These are phyloP conservation scores for Metschnikowia matae DNA, from an alignment of 805 yeast species.

Conservation along the genomic window DNA sequence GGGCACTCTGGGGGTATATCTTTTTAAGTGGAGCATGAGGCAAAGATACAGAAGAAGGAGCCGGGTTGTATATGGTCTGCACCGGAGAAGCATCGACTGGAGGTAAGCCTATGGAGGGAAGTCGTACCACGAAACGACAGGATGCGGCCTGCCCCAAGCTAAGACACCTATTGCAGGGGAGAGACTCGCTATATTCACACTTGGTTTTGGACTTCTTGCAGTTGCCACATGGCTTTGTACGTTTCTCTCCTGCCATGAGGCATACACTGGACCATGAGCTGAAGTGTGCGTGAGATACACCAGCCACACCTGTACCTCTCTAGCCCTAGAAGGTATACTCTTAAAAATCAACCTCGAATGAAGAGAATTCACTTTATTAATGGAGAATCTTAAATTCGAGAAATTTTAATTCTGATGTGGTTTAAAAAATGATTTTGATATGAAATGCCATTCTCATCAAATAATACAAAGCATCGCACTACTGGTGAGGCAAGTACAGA, in stretches of 20 bases:
- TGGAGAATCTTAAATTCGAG: too few species aligned
- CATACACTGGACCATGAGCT: background rate
- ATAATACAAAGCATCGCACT: too few species aligned
- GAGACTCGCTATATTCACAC: slow-evolving; percentile 46
- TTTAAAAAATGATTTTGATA: too few species aligned
- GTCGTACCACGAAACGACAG: slow-evolving; percentile 55
- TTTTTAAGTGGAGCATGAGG: background rate
- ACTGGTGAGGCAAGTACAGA: too few species aligned
- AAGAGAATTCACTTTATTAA: background rate
- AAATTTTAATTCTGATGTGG: too few species aligned
- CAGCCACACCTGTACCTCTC: background rate
- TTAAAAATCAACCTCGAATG: background rate
- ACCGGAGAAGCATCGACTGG: slow-evolving; percentile 9
- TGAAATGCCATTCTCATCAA: too few species aligned
- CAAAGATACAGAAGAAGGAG: background rate
- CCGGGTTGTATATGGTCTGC: slow-evolving; percentile 4
- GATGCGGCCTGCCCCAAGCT: slow-evolving; percentile 41
- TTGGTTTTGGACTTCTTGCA: slow-evolving; percentile 62
- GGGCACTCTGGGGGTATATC: slow-evolving; percentile 9
- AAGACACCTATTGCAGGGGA: slow-evolving; percentile 58
- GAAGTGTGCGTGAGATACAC: background rate
- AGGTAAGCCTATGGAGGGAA: slow-evolving; percentile 40
- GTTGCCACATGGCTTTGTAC: slow-evolving; percentile 58
- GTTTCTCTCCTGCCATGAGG: slow-evolving; percentile 31
- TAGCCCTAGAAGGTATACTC: background rate